Evolutionary conservation across 768 basidiomycete genomes (phyloP).

Genomic region (Psilocybe cyanescens): DNA sequence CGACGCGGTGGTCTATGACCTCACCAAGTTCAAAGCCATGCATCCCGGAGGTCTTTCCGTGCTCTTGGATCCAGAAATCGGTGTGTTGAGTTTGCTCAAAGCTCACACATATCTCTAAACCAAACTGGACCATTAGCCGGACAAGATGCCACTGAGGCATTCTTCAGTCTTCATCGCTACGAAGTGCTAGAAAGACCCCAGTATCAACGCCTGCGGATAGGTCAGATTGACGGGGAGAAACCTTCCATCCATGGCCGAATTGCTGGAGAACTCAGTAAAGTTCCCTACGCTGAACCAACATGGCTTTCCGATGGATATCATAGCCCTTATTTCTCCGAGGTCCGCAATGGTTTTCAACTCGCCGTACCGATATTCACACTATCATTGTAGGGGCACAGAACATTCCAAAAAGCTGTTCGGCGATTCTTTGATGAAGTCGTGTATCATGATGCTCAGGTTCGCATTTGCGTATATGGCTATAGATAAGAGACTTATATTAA

Average conservation of each 20-base stretch:
- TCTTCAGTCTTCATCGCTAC: conserved; percentile 87
- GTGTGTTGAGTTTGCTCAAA: conserved; percentile 38
- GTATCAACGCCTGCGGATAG: conserved; percentile 75
- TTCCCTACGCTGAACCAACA: conserved; percentile 90
- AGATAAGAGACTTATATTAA: neutral
- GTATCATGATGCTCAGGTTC: conserved; percentile 45
- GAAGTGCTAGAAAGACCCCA: conserved; percentile 82
- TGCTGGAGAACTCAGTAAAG: conserved; percentile 64
- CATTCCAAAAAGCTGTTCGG: conserved; percentile 63
- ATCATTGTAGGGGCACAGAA: conserved; percentile 51
- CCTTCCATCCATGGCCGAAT: conserved; percentile 51
- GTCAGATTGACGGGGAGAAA: conserved; percentile 67
- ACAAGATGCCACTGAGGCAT: conserved; percentile 84
- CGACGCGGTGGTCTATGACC: conserved; percentile 70
- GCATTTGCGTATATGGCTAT: neutral
- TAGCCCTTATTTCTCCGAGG: conserved; percentile 74
- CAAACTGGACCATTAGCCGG: conserved; percentile 54
- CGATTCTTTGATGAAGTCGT: conserved; percentile 75
- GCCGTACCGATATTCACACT: conserved; percentile 33
- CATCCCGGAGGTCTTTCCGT: conserved; percentile 87
- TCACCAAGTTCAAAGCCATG: conserved; percentile 77
- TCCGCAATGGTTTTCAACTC: conserved; percentile 27
- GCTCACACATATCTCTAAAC: neutral
- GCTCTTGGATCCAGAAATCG: conserved; percentile 77
- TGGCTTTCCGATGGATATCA: conserved; percentile 76